These are phyloP conservation scores for Gracilaria domingensis DNA, from an alignment of 23 red algal genomes.

Conservation along the genomic window DNA sequence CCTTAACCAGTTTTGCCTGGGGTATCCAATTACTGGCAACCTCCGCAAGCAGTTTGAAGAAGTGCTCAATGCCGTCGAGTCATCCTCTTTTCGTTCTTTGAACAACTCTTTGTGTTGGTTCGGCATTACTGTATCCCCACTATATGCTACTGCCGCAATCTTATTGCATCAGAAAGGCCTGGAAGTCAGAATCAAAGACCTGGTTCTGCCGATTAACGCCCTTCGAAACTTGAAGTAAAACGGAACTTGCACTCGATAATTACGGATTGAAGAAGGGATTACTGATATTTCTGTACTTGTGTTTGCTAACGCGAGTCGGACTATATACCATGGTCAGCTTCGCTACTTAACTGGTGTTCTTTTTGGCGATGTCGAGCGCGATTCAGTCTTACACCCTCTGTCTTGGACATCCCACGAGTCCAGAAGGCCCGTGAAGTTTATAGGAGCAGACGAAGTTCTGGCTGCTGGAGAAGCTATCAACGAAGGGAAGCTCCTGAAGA, in stretches of 20 bases:
- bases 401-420: no score
- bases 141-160: neutral
- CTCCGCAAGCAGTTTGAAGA: neutral
- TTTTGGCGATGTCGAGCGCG: no score
- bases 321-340: no score
- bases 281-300: neutral
- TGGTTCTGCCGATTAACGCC: slow-evolving; percentile 9
- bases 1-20: no score
- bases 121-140: slow-evolving; percentile 33
- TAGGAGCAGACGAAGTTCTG: no score
- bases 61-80: slow-evolving; percentile 15
- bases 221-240: slow-evolving; percentile 26
- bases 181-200: neutral
- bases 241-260: slow-evolving; percentile 18
- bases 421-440: no score
- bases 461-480: no score
- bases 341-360: no score
- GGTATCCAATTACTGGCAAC: neutral
- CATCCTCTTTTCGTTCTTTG: slow-evolving; percentile 27
- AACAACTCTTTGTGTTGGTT: slow-evolving; percentile 35
- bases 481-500: no score
- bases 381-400: no score
- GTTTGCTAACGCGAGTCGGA: no score
- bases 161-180: slow-evolving; percentile 35
- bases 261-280: neutral